phyloP scores from a whole-genome alignment of 2,329 filamentous ascomycete genomes.

The Gnomoniopsis smithogilvyi region DNA sequence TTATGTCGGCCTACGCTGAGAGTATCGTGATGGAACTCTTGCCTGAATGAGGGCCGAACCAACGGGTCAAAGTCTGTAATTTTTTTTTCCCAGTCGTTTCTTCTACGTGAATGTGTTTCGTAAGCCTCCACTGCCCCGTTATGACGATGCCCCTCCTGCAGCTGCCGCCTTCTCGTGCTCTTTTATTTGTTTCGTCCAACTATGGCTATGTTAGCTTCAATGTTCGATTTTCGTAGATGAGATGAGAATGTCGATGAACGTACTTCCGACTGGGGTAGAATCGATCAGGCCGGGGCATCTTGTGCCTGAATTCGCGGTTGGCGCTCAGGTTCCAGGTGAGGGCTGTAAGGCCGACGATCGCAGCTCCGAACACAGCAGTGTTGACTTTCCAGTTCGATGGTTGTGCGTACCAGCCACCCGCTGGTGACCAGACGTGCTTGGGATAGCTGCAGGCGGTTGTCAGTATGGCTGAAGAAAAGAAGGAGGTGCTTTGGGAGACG shows the following conservation, averaged over 20 bases:
- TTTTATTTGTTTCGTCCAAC: conserved; percentile 43
- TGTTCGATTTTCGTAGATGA: too few species aligned
- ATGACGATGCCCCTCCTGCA: conserved; percentile 5
- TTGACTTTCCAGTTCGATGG: conserved; percentile 94
- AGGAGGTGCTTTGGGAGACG: conserved; percentile 7
- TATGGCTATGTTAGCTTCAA: conserved; percentile 20
- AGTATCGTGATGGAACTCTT: too few species aligned
- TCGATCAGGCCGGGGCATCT: conserved; percentile 73
- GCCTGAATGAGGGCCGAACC: too few species aligned
- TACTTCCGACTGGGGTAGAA: conserved; percentile 89
- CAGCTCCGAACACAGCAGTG: conserved; percentile 48
- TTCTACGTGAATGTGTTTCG: background rate
- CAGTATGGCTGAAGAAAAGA: conserved; percentile 14
- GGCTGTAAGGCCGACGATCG: conserved; percentile 59
- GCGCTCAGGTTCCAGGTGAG: conserved; percentile 70
- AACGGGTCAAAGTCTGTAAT: background rate
- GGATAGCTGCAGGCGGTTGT: conserved; percentile 65
- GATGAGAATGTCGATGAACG: conserved; percentile 28
- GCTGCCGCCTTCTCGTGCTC: conserved; percentile 37
- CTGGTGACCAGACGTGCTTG: conserved; percentile 98
- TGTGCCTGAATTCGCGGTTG: conserved; percentile 67
- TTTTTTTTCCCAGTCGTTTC: background rate
- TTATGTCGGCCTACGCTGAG: too few species aligned
- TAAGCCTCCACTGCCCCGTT: background rate
- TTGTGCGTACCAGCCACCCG: conserved; percentile 96